Conservation (phyloP, 1,139 yeast genomes). For the Wickerhamiella infanticola region DNA sequence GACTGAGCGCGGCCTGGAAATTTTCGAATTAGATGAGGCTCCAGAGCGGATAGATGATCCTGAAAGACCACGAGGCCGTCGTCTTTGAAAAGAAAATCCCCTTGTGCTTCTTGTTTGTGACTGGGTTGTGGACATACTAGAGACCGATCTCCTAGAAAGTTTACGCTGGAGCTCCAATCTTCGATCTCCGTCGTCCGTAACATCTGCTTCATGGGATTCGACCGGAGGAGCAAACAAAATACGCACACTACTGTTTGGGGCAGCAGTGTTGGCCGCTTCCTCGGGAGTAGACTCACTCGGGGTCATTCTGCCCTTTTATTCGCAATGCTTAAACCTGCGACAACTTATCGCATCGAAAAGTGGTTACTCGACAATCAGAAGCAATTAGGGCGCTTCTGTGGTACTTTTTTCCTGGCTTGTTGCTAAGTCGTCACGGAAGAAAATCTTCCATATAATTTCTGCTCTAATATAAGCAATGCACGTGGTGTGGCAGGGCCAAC, state of each 20-base stretch:
- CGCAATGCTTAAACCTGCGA: no score
- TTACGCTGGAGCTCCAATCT: not conserved
- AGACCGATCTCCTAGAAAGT: not conserved
- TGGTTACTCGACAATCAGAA: no score
- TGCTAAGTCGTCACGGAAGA: no score
- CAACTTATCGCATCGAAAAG: no score
- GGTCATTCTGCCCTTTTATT: no score
- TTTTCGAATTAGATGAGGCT: not conserved
- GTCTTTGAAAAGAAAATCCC: not conserved
- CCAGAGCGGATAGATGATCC: slow-evolving; percentile 4
- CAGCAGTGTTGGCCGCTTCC: no score
- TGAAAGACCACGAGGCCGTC: slow-evolving; percentile 12
- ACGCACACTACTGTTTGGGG: not conserved
- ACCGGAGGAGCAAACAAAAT: not conserved
- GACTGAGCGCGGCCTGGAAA: not conserved
- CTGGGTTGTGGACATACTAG: not conserved
- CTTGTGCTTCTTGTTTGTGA: not conserved
- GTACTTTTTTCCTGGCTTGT: no score
- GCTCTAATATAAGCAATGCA: no score
- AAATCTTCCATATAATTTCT: no score
- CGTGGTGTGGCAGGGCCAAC: no score
- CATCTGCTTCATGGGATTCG: not conserved
- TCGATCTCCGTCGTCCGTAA: not conserved
- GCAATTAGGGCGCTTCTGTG: no score
- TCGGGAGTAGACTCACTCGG: no score